These are phyloP conservation scores for Penicillium parvum DNA, from an alignment of 495 filamentous ascomycete species.

Conservation along the genomic window DNA sequence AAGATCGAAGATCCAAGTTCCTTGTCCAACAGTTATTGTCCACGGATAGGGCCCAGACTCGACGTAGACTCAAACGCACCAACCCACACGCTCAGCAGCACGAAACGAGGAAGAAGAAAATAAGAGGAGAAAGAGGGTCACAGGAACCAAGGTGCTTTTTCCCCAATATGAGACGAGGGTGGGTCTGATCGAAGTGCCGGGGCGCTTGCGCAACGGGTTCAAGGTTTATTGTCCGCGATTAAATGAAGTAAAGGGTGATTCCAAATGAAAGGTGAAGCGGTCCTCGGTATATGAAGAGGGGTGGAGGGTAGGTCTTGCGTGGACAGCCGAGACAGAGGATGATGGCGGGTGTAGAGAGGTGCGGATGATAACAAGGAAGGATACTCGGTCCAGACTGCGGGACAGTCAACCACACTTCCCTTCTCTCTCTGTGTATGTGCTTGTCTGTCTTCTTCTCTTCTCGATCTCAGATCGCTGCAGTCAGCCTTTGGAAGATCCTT, in stretches of 20 bases:
- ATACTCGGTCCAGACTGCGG: no score
- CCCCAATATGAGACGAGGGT: constrained; percentile 28
- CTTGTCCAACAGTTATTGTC: background rate
- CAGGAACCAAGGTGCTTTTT: constrained; percentile 15
- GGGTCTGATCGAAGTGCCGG: constrained; percentile 34
- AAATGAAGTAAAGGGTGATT: constrained; percentile 26
- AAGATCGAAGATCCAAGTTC: background rate
- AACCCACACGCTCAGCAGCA: constrained; percentile 6
- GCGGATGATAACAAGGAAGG: no score
- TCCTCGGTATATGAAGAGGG: background rate
- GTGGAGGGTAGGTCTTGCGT: background rate
- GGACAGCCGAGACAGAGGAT: background rate
- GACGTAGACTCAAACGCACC: constrained; percentile 1
- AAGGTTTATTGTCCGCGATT: constrained; percentile 26
- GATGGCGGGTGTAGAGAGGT: background rate
- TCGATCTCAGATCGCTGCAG: constrained; percentile 13
- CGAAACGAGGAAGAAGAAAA: constrained; percentile 3
- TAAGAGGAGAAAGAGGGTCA: constrained; percentile 9
- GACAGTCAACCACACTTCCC: no score
- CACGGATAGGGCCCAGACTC: constrained; percentile 1
- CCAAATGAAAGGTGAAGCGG: constrained; percentile 11
- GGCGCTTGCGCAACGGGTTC: constrained; percentile 29
- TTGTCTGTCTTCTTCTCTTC: no score
- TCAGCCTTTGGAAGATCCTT: constrained; percentile 18
- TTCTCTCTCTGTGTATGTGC: no score